These are phyloP conservation scores for Kazachstania africana DNA, from an alignment of 805 yeast genomes.

Conservation along the genomic window DNA sequence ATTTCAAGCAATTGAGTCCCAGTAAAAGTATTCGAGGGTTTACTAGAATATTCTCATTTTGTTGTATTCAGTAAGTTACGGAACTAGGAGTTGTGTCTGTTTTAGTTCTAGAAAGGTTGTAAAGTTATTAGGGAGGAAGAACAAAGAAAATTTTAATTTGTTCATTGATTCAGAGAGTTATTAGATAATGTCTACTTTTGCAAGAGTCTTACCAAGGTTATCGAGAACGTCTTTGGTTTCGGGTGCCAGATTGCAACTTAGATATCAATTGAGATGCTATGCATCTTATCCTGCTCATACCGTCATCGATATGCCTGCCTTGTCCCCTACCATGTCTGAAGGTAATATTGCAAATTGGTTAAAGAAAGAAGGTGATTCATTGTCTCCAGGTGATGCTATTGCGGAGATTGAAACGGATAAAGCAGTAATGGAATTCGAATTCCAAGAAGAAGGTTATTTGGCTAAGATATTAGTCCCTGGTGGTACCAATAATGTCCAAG, in stretches of 20 bases:
- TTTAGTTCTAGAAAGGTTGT: too few species aligned
- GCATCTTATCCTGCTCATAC: conserved; percentile 66
- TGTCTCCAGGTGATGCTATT: conserved; percentile 84
- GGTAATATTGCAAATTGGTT: conserved; percentile 88
- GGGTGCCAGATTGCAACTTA: conserved; percentile 8
- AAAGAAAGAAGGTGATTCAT: conserved; percentile 78
- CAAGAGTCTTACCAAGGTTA: conserved; percentile 18
- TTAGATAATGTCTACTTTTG: conserved; percentile 24
- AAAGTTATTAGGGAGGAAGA: too few species aligned
- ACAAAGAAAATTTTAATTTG: too few species aligned
- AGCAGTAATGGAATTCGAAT: conserved; percentile 96
- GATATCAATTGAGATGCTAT: conserved; percentile 23
- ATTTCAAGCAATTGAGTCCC: too few species aligned
- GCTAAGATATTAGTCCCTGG: conserved; percentile 78
- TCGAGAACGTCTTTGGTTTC: conserved; percentile 9
- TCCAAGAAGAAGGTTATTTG: conserved; percentile 90
- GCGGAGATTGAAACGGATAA: conserved; percentile 98
- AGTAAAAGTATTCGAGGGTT: too few species aligned
- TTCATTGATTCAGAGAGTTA: too few species aligned
- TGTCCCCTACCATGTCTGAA: conserved; percentile 98
- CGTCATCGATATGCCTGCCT: conserved; percentile 93
- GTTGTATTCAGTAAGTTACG: too few species aligned
- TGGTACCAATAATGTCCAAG: conserved; percentile 84
- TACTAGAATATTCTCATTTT: too few species aligned
- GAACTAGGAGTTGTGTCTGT: too few species aligned